These are phyloP conservation scores for Colletotrichum lentis DNA, from an alignment of 2,329 filamentous ascomycete species.

Conservation along the genomic window DNA sequence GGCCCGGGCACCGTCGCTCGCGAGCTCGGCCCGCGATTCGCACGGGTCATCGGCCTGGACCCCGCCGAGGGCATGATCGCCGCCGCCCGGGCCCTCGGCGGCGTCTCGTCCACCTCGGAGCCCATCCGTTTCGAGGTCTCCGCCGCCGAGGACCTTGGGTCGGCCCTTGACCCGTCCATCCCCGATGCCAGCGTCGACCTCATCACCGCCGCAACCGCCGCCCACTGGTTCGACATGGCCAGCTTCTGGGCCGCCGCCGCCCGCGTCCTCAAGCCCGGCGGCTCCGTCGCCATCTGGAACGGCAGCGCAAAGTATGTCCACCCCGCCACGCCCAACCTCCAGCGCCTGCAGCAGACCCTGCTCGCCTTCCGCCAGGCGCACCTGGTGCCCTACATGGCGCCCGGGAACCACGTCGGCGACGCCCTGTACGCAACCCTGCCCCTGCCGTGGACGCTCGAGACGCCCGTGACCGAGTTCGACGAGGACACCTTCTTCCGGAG, in stretches of 20 bases:
- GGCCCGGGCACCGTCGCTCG: slow-evolving; percentile 62
- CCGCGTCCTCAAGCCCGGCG: slow-evolving; percentile 58
- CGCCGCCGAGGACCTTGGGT: slow-evolving; percentile 55
- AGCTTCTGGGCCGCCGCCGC: slow-evolving; percentile 59
- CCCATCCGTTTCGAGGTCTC: slow-evolving; percentile 54
- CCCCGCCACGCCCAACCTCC: slow-evolving; percentile 49
- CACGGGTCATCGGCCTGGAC: slow-evolving; percentile 58
- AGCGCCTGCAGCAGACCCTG: slow-evolving; percentile 53
- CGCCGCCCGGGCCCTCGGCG: slow-evolving; percentile 51
- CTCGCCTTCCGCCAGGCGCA: slow-evolving; percentile 48
- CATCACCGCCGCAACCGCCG: slow-evolving; percentile 59
- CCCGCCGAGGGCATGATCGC: slow-evolving; percentile 62
- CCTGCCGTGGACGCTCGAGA: slow-evolving; percentile 59
- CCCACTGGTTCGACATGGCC: slow-evolving; percentile 67
- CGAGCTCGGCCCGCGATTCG: slow-evolving; percentile 57
- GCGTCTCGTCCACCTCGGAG: slow-evolving; percentile 42
- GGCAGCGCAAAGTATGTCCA: slow-evolving; percentile 45
- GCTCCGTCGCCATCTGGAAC: slow-evolving; percentile 63
- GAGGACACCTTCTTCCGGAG: slow-evolving; percentile 49
- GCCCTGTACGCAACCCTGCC: slow-evolving; percentile 53
- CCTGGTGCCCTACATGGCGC: slow-evolving; percentile 50
- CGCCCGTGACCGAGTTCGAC: slow-evolving; percentile 50
- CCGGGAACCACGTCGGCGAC: slow-evolving; percentile 53
- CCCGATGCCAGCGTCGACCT: slow-evolving; percentile 54
- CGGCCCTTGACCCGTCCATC: slow-evolving; percentile 43